phyloP scores from a whole-genome alignment of 306 rosid species.

The Albizia julibrissin region DNA sequence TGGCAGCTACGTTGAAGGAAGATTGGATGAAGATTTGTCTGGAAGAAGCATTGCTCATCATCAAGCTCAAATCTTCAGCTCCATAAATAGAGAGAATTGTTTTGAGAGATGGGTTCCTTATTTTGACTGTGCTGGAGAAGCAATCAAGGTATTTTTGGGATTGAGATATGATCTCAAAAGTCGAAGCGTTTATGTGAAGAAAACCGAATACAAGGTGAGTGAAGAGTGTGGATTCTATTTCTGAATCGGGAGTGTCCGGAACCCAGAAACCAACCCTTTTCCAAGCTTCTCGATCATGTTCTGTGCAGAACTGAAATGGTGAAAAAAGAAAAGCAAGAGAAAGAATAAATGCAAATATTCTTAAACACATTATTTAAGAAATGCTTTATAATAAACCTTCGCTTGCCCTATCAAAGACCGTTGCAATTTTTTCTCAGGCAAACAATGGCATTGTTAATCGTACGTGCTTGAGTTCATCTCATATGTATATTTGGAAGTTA shows the following conservation, averaged over 20 bases:
- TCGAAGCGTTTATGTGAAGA: conserved; percentile 27
- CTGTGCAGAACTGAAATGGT: background rate
- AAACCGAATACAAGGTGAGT: conserved; percentile 42
- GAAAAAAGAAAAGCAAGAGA: background rate
- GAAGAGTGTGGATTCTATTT: conserved; percentile 40
- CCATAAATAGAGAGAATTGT: background rate
- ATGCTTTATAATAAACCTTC: background rate
- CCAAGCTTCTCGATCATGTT: too few species aligned
- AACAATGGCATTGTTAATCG: too few species aligned
- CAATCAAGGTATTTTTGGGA: background rate
- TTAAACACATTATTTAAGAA: too few species aligned
- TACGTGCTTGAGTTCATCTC: too few species aligned
- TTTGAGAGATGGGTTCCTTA: conserved; percentile 29
- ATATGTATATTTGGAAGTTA: too few species aligned
- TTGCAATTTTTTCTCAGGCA: too few species aligned
- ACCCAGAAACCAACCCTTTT: background rate
- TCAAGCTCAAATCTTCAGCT: background rate
- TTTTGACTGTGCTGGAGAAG: conserved; percentile 31
- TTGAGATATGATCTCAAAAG: conserved; percentile 24
- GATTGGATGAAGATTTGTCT: conserved; percentile 40
- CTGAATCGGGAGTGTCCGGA: background rate
- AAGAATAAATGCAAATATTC: background rate
- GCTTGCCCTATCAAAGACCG: too few species aligned
- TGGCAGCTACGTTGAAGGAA: conserved; percentile 29
- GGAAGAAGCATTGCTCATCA: conserved; percentile 15